Evolutionary conservation across 1,284 basidiomycete genomes (phyloP).

Genomic region (Naganishia albida): DNA sequence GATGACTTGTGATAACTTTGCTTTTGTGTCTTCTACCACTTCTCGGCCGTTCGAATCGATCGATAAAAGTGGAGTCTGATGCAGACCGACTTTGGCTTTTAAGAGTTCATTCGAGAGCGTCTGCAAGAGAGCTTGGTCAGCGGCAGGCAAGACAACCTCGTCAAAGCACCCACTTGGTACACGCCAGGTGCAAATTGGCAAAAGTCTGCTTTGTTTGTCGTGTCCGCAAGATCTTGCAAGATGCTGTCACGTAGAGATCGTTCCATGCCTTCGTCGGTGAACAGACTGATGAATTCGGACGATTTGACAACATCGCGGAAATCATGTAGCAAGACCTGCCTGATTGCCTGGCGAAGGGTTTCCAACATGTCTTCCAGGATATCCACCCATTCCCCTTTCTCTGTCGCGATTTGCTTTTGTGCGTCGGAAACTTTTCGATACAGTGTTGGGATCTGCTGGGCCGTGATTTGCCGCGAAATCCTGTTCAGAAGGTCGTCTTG

Average conservation of each 20-base stretch:
- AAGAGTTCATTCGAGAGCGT: conserved; percentile 72
- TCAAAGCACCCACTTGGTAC: conserved; percentile 64
- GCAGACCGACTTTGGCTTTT: conserved; percentile 66
- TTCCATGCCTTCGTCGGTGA: conserved; percentile 69
- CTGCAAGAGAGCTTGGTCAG: conserved; percentile 52
- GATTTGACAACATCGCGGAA: conserved; percentile 67
- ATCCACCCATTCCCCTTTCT: conserved; percentile 66
- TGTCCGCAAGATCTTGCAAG: conserved; percentile 64
- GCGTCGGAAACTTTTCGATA: conserved; percentile 62
- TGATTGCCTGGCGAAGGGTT: conserved; percentile 62
- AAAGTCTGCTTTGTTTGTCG: conserved; percentile 58
- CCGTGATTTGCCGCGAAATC: background rate
- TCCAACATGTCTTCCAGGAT: conserved; percentile 66
- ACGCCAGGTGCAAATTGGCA: conserved; percentile 63
- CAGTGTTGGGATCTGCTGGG: conserved; percentile 53
- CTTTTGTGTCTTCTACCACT: conserved; percentile 69
- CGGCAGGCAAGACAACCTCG: background rate
- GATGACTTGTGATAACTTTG: conserved; percentile 62
- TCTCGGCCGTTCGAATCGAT: conserved; percentile 65
- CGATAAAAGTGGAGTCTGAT: conserved; percentile 63
- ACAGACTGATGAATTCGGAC: conserved; percentile 68
- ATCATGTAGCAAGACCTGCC: conserved; percentile 63
- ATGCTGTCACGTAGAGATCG: conserved; percentile 69
- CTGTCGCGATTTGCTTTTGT: conserved; percentile 61
- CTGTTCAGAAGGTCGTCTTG: conserved; percentile 70